Evolutionary conservation across 352 stramenopile genomes (phyloP).

Genomic region (Paralagenidium karlingii): DNA sequence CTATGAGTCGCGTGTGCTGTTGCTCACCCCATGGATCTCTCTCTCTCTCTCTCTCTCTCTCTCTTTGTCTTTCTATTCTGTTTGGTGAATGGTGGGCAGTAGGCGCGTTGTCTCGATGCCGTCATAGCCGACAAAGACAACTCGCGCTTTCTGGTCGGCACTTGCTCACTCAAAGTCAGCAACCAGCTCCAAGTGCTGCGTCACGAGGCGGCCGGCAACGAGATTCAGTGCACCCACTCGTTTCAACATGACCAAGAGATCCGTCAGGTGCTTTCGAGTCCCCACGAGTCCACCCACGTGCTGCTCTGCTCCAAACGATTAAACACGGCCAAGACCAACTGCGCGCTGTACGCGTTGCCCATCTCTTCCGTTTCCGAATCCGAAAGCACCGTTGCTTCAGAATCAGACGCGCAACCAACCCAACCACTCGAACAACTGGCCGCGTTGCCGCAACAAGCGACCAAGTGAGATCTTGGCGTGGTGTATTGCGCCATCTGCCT

Average conservation of each 20-base stretch:
- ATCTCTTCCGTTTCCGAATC: too few relatives aligned
- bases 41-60: too few relatives aligned
- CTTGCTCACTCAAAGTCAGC: conserved; percentile 35
- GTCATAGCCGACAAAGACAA: conserved; percentile 45
- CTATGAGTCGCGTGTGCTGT: too few relatives aligned
- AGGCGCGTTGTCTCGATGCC: conserved; percentile 59
- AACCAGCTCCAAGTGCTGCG: conserved; percentile 33
- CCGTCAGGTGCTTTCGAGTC: conserved; percentile 21
- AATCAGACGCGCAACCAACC: too few relatives aligned
- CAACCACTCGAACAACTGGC: too few relatives aligned
- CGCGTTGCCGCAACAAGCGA: too few relatives aligned
- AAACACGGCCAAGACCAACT: conserved; percentile 22
- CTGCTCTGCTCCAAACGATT: conserved; percentile 32
- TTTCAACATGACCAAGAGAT: conserved; percentile 33
- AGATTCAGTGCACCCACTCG: conserved; percentile 26
- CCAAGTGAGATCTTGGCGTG: too few relatives aligned
- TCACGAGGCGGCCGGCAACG: not conserved
- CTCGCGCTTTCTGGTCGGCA: conserved; percentile 55
- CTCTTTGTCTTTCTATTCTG: too few relatives aligned
- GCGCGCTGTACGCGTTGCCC: conserved; percentile 14
- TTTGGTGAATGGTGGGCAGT: too few relatives aligned
- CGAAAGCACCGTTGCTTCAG: too few relatives aligned
- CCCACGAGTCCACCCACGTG: conserved; percentile 25
- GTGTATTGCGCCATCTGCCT: too few relatives aligned
- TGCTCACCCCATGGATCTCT: too few relatives aligned